These are phyloP conservation scores for Alternaria brassicae DNA, from an alignment of 2,329 filamentous ascomycete genomes.

Conservation along the genomic window DNA sequence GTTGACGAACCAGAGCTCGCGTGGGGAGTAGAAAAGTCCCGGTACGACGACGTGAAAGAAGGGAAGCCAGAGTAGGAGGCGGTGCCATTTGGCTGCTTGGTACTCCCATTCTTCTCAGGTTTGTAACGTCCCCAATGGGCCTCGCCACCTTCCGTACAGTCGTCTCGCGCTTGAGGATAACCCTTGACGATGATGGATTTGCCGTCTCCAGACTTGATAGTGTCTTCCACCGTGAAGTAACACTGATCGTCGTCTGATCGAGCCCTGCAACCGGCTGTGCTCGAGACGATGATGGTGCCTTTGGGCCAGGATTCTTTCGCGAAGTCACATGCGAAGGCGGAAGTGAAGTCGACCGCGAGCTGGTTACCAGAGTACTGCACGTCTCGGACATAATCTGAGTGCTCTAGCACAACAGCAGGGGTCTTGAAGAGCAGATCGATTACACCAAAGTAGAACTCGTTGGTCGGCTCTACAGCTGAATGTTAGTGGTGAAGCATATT, in stretches of 20 bases:
- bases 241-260: conserved; percentile 3
- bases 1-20: neutral
- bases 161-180: neutral
- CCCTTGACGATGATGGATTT: neutral
- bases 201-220: neutral
- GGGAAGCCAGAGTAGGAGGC: neutral
- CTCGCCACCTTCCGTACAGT: conserved; percentile 3
- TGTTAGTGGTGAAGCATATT: neutral
- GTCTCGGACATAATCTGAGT: neutral
- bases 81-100: neutral
- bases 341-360: conserved; percentile 2
- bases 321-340: neutral
- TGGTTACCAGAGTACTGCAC: neutral
- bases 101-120: neutral
- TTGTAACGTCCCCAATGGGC: conserved; percentile 1
- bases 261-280: neutral
- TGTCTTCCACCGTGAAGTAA: conserved; percentile 1
- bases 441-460: conserved; percentile 5
- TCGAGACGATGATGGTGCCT: conserved; percentile 2
- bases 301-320: conserved; percentile 1
- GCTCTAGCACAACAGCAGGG: conserved; percentile 1
- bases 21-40: neutral
- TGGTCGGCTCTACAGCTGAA: neutral
- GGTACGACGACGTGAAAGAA: neutral
- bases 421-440: conserved; percentile 3